These are phyloP conservation scores for Neoscytalidium dimidiatum DNA, from an alignment of 2,329 filamentous ascomycete genomes.

Conservation along the genomic window DNA sequence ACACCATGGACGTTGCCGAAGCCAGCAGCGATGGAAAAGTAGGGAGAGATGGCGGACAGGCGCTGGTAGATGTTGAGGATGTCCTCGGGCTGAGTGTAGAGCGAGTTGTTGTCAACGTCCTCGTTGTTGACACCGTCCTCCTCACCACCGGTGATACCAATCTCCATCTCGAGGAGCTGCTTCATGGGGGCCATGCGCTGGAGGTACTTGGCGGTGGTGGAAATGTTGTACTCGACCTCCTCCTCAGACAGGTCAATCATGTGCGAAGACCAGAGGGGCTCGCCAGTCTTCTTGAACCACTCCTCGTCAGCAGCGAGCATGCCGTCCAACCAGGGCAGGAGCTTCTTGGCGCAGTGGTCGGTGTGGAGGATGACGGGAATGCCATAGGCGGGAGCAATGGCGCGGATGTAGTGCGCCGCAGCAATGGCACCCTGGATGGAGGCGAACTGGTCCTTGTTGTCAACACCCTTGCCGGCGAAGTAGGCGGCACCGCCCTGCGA, in stretches of 20 bases:
- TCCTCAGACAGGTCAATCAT: conserved; percentile 98
- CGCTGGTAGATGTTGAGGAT: conserved; percentile 90
- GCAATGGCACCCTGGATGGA: conserved; percentile 87
- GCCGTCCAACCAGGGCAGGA: conserved; percentile 80
- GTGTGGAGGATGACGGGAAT: conserved; percentile 86
- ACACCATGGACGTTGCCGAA: conserved; percentile 99
- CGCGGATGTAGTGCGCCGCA: conserved; percentile 84
- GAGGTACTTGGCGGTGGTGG: conserved; percentile 89
- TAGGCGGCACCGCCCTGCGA: conserved; percentile 87
- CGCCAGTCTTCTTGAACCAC: conserved; percentile 90
- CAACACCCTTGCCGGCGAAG: conserved; percentile 46
- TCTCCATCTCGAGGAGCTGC: conserved; percentile 99
- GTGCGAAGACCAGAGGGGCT: conserved; percentile 93
- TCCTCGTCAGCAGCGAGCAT: conserved; percentile 93
- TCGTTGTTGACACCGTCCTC: conserved; percentile 99
- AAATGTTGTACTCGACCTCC: conserved; percentile 83
- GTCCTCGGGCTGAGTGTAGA: conserved; percentile 98
- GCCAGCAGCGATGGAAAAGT: conserved; percentile 97
- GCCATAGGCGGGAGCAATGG: conserved; percentile 82
- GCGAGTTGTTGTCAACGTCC: conserved; percentile 90
- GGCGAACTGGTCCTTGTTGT: conserved; percentile 68
- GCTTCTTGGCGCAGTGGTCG: conserved; percentile 99
- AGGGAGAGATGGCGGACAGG: conserved; percentile 79
- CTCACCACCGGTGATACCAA: conserved; percentile 94
- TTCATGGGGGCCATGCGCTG: conserved; percentile 95